Percentiles rank a stretch among this genome's conserved stretches.
These are phyloP conservation scores for Boletus subcaerulescens DNA, from an alignment of 768 basidiomycete species.

Conservation along the genomic window DNA sequence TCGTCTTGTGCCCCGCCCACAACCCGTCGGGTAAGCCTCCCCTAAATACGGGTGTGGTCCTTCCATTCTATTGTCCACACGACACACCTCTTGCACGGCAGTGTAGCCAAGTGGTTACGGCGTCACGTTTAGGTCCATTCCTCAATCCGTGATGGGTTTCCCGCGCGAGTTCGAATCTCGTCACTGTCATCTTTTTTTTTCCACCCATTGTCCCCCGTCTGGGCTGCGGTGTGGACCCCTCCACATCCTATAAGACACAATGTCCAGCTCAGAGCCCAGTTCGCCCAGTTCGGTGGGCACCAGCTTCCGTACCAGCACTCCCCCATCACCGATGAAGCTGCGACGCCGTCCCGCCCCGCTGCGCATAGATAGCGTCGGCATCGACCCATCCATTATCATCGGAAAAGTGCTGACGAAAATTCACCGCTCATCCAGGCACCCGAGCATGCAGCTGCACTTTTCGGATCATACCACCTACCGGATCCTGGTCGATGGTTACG, in stretches of 20 bases:
- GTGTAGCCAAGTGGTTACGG: slow-evolving; percentile 61
- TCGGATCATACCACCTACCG: slow-evolving; percentile 43
- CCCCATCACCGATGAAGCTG: slow-evolving; percentile 23
- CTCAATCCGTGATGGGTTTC: slow-evolving; percentile 53
- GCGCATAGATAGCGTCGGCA: slow-evolving; percentile 31
- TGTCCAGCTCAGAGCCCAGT: slow-evolving; percentile 14
- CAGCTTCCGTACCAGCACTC: slow-evolving; percentile 13
- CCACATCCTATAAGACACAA: slow-evolving; percentile 11
- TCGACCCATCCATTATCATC: slow-evolving; percentile 40
- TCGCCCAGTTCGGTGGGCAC: slow-evolving; percentile 9
- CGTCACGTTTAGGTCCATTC: slow-evolving; percentile 51
- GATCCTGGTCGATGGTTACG: slow-evolving; percentile 62
- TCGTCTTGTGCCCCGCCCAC: slow-evolving; percentile 1
- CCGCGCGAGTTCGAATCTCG: slow-evolving; percentile 62
- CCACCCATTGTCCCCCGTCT: slow-evolving; percentile 9
- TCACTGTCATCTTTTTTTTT: slow-evolving; percentile 43
- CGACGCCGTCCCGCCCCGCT: slow-evolving; percentile 36
- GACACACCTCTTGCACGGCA: slow-evolving; percentile 25
- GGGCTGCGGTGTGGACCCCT: neutral
- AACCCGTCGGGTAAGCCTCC: slow-evolving; percentile 7
- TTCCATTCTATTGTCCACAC: neutral
- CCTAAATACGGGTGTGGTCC: neutral
- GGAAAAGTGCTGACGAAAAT: slow-evolving; percentile 44
- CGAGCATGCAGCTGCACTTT: slow-evolving; percentile 47
- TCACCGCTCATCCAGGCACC: slow-evolving; percentile 42